These are phyloP conservation scores for Galerina marginata DNA, from an alignment of 768 basidiomycete species.

Conservation along the genomic window DNA sequence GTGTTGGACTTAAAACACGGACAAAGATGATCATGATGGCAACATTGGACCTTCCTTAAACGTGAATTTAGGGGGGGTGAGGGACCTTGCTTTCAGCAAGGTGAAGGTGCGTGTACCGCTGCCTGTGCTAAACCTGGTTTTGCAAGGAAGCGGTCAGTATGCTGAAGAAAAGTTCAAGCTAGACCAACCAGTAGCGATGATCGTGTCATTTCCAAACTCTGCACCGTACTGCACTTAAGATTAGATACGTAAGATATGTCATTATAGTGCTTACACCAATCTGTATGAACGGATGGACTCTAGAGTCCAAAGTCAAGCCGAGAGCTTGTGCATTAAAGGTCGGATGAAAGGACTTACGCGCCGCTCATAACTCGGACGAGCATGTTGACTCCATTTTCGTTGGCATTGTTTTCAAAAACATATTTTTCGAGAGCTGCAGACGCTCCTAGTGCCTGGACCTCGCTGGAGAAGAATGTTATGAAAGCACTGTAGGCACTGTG, in stretches of 20 bases:
- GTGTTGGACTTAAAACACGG: too few species aligned
- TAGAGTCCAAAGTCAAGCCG: conserved; percentile 22
- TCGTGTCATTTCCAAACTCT: conserved; percentile 56
- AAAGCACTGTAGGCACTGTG: conserved; percentile 44
- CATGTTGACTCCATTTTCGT: conserved; percentile 39
- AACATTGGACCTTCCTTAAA: too few species aligned
- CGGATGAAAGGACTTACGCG: conserved; percentile 32
- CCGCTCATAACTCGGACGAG: conserved; percentile 39
- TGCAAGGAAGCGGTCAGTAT: background rate
- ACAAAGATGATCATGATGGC: too few species aligned
- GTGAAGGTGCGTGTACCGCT: conserved; percentile 44
- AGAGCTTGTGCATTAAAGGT: background rate
- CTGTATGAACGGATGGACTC: conserved; percentile 62
- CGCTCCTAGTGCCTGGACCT: conserved; percentile 44
- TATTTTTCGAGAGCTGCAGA: conserved; percentile 51
- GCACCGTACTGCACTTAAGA: conserved; percentile 46
- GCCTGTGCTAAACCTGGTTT: conserved; percentile 54
- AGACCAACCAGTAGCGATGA: conserved; percentile 53
- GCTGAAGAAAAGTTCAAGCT: background rate
- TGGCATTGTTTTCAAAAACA: conserved; percentile 45
- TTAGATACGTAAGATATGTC: background rate
- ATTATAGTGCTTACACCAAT: conserved; percentile 47
- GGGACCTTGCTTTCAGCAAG: too few species aligned
- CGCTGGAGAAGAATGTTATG: conserved; percentile 44
- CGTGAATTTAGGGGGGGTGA: too few species aligned